phyloP scores from a whole-genome alignment of 2,329 filamentous ascomycete genomes.

The Raffaelea albimanens region DNA sequence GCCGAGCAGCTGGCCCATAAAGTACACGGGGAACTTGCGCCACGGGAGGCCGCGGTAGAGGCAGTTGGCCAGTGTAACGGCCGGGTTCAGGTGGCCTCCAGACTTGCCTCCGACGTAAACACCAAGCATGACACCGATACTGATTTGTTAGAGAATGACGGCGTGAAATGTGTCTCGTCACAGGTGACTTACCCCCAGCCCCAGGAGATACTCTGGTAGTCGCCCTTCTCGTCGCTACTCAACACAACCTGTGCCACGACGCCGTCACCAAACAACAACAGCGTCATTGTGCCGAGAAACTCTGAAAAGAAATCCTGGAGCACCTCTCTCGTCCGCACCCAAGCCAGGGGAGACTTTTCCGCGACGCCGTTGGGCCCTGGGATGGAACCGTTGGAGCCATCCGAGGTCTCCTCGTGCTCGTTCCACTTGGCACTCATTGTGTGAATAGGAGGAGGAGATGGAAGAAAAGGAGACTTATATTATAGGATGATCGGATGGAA shows the following conservation, averaged over 20 bases:
- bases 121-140: slow-evolving; percentile 59
- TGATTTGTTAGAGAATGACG: too few relatives aligned
- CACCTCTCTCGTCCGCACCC: slow-evolving; percentile 41
- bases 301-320: slow-evolving; percentile 54
- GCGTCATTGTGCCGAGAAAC: slow-evolving; percentile 58
- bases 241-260: slow-evolving; percentile 61
- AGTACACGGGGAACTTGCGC: slow-evolving; percentile 47
- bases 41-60: slow-evolving; percentile 50
- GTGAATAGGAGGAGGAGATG: too few relatives aligned
- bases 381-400: too few relatives aligned
- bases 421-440: too few relatives aligned
- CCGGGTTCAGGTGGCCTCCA: slow-evolving; percentile 47
- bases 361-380: too few relatives aligned
- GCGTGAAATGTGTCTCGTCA: too few relatives aligned
- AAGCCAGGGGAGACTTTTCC: slow-evolving; percentile 19
- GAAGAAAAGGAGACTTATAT: too few relatives aligned
- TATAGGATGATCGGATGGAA: too few relatives aligned
- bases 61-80: slow-evolving; percentile 34
- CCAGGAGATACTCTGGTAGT: slow-evolving; percentile 40
- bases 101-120: slow-evolving; percentile 41
- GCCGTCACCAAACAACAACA: slow-evolving; percentile 63
- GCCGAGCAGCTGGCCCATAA: slow-evolving; percentile 46
- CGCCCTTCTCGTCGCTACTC: slow-evolving; percentile 36
- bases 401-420: too few relatives aligned
- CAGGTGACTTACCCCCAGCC: slow-evolving; percentile 37